A percentile compares a stretch with the other conserved stretches of the same genome.
These are phyloP conservation scores for Aspergillus felis DNA, from an alignment of 2,329 filamentous ascomycete genomes.

Conservation along the genomic window DNA sequence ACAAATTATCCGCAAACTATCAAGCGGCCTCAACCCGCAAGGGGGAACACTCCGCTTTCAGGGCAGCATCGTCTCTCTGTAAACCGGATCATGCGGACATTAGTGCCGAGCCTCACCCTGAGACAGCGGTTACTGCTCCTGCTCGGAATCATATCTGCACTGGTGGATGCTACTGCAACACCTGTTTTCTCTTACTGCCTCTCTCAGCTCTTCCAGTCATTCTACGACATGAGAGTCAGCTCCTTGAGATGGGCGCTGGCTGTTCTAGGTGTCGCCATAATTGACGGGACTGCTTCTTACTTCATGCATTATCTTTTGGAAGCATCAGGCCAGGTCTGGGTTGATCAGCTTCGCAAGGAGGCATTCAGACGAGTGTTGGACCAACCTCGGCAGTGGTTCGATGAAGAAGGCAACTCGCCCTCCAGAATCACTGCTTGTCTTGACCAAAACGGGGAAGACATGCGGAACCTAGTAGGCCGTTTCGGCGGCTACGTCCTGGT, in stretches of 20 bases:
- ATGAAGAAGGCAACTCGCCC: slow-evolving; percentile 61
- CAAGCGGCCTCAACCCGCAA: not conserved
- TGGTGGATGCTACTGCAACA: slow-evolving; percentile 63
- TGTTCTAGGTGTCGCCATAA: slow-evolving; percentile 63
- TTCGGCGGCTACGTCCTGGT: slow-evolving; percentile 70
- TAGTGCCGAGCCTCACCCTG: slow-evolving; percentile 63
- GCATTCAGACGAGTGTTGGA: slow-evolving; percentile 67
- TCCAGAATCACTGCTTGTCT: slow-evolving; percentile 65
- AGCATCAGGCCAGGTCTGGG: slow-evolving; percentile 68
- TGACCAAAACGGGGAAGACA: slow-evolving; percentile 80
- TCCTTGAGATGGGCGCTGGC: slow-evolving; percentile 63
- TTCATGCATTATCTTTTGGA: slow-evolving; percentile 69
- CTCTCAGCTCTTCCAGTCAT: slow-evolving; percentile 66
- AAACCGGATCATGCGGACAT: slow-evolving; percentile 58
- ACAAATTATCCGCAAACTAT: not conserved
- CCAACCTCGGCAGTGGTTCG: slow-evolving; percentile 78
- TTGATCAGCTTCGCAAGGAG: slow-evolving; percentile 64
- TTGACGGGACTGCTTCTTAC: slow-evolving; percentile 64
- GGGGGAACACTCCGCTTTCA: not conserved
- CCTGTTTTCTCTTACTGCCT: slow-evolving; percentile 75
- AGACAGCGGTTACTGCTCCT: slow-evolving; percentile 54
- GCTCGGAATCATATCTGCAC: slow-evolving; percentile 57
- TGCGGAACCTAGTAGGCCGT: slow-evolving; percentile 74
- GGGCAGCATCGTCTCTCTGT: slow-evolving; percentile 30
- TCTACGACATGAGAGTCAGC: slow-evolving; percentile 55